A percentile compares a stretch with the other conserved stretches of the same genome.
Evolutionary conservation across 495 filamentous ascomycete genomes (phyloP).

Genomic region (Hypoxylon intermedium): DNA sequence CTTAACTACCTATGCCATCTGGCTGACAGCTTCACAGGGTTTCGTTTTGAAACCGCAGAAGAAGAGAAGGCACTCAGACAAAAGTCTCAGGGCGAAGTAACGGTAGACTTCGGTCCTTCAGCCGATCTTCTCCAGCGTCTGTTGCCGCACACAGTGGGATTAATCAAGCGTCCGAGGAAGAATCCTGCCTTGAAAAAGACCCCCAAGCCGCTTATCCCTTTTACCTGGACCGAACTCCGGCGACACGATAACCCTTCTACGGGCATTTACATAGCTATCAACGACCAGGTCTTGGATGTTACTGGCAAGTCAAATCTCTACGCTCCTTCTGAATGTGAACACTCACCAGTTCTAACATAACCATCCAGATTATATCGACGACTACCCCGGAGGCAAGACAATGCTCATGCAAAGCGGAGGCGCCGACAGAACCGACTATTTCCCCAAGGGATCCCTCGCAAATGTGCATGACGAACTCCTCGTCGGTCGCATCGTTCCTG

Average conservation of each 20-base stretch:
- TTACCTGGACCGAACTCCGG: not conserved
- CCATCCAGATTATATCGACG: not conserved
- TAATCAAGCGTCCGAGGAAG: not conserved
- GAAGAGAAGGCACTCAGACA: not conserved
- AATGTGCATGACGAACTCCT: not conserved
- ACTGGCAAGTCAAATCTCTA: not conserved
- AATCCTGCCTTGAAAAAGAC: not conserved
- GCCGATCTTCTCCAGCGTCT: not conserved
- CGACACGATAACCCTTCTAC: not conserved
- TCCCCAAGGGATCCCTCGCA: not conserved
- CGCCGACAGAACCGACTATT: not conserved
- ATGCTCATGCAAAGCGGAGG: constrained; percentile 3
- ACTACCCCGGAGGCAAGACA: not conserved
- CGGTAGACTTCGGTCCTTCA: not conserved
- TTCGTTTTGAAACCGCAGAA: not conserved
- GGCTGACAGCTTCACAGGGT: not conserved
- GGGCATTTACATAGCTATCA: not conserved
- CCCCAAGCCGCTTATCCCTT: not conserved
- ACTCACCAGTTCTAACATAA: not conserved
- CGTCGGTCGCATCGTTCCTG: not conserved
- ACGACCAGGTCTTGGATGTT: not conserved
- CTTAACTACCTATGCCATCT: not conserved
- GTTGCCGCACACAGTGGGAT: not conserved
- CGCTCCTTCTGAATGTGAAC: not conserved
- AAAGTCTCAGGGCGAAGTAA: not conserved